A percentile compares a stretch with the other conserved stretches of the same genome.
Conservation (phyloP, 192 early-diverging fungal species). For the Piromyces sp. region DNA sequence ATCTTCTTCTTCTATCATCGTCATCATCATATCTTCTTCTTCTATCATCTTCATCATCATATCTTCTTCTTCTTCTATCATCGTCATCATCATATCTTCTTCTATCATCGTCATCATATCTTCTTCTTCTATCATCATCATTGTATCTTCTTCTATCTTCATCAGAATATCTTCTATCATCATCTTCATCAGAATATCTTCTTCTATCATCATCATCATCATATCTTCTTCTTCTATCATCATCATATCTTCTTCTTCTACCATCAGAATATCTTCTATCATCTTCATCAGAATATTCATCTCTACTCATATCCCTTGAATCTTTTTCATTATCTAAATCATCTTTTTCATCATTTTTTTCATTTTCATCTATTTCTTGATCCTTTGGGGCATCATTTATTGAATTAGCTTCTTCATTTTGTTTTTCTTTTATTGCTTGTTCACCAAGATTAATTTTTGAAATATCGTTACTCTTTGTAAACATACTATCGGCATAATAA, state of each 20-base stretch:
- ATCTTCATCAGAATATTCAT: no score
- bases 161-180: no score
- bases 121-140: not conserved
- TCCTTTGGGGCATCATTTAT: not conserved
- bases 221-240: no score
- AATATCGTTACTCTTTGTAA: not conserved
- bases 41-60: no score
- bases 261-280: no score
- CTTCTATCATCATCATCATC: no score
- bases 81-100: no score
- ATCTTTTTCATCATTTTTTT: not conserved
- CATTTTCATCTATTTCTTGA: not conserved
- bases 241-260: not conserved
- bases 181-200: no score
- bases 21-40: not conserved
- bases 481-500: not conserved
- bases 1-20: not conserved
- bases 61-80: no score
- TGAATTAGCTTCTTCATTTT: not conserved
- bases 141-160: no score
- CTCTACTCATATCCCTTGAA: no score
- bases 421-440: not conserved
- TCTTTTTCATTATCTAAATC: not conserved
- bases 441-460: not conserved
- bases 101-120: no score